These are phyloP conservation scores for Rhodotorula sphaerocarpa DNA, from an alignment of 768 basidiomycete genomes.

Conservation along the genomic window DNA sequence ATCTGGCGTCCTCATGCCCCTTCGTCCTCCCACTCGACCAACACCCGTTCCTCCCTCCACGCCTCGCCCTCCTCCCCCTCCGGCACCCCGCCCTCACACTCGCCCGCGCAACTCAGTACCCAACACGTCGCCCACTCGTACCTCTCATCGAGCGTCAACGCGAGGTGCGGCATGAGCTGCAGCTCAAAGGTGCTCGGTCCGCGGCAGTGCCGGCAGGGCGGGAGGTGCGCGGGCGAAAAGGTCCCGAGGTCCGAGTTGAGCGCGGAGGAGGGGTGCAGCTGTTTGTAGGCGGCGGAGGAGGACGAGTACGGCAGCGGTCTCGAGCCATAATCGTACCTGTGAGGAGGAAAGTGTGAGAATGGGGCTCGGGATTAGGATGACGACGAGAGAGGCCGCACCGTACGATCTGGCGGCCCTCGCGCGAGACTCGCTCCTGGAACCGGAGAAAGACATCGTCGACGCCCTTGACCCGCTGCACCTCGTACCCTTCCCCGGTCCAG, in stretches of 20 bases:
- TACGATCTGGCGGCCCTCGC: slow-evolving; percentile 74
- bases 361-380: too few species aligned
- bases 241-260: slow-evolving; percentile 41
- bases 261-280: slow-evolving; percentile 52
- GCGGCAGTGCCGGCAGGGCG: slow-evolving; percentile 61
- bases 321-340: slow-evolving; percentile 79
- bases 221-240: slow-evolving; percentile 55
- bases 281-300: slow-evolving; percentile 57
- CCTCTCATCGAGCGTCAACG: slow-evolving; percentile 52
- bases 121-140: slow-evolving; percentile 80
- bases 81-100: slow-evolving; percentile 54
- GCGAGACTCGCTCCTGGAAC: slow-evolving; percentile 63
- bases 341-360: background rate
- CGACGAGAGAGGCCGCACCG: slow-evolving; percentile 51
- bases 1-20: background rate
- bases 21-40: slow-evolving; percentile 64
- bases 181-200: slow-evolving; percentile 73
- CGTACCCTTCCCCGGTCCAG: slow-evolving; percentile 69
- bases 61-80: slow-evolving; percentile 42
- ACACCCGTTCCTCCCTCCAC: slow-evolving; percentile 69
- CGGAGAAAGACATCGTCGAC: slow-evolving; percentile 79
- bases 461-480: slow-evolving; percentile 57
- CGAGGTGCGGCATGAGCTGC: slow-evolving; percentile 89
- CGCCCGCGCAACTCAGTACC: slow-evolving; percentile 75
- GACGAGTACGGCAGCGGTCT: slow-evolving; percentile 77